Evolutionary conservation across 805 yeast genomes (phyloP).

Genomic region (Cyberlindnera saturnus): DNA sequence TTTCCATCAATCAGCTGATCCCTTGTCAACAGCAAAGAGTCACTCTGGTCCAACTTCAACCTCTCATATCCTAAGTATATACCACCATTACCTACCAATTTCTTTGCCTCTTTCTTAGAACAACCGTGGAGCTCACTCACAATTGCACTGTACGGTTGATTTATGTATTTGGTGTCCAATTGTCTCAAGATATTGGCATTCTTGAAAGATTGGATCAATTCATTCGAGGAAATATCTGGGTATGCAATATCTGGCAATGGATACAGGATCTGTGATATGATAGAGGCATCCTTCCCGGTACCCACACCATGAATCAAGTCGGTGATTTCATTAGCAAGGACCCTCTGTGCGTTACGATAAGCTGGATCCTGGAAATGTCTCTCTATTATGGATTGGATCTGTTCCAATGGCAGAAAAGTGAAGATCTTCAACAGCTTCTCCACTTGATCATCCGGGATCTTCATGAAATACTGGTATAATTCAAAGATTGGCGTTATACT

Average conservation of each 20-base stretch:
- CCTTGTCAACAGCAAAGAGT: constrained; percentile 39
- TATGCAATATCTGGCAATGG: constrained; percentile 47
- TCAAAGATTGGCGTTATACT: constrained; percentile 74
- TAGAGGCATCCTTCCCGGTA: constrained; percentile 59
- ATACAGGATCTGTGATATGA: constrained; percentile 62
- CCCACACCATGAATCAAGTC: constrained; percentile 85
- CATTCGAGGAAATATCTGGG: constrained; percentile 40
- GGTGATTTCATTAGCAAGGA: constrained; percentile 78
- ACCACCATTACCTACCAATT: constrained; percentile 64
- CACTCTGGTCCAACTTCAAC: constrained; percentile 45
- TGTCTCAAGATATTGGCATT: constrained; percentile 48
- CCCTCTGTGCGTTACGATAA: constrained; percentile 62
- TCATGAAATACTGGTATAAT: constrained; percentile 79
- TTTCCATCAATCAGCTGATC: constrained; percentile 52
- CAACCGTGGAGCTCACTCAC: constrained; percentile 43
- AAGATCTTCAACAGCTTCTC: constrained; percentile 63
- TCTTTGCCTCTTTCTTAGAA: constrained; percentile 51
- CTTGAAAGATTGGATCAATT: constrained; percentile 49
- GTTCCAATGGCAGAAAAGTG: constrained; percentile 64
- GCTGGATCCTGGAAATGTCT: constrained; percentile 58
- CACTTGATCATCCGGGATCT: constrained; percentile 72
- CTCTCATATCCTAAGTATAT: constrained; percentile 63
- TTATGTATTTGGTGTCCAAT: constrained; percentile 31
- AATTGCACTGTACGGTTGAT: constrained; percentile 43
- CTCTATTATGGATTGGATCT: constrained; percentile 48